Percentiles rank a stretch among this genome's conserved stretches.
phyloP scores from a whole-genome alignment of 1,284 basidiomycete genomes.

The Rhodotorula sp. region DNA sequence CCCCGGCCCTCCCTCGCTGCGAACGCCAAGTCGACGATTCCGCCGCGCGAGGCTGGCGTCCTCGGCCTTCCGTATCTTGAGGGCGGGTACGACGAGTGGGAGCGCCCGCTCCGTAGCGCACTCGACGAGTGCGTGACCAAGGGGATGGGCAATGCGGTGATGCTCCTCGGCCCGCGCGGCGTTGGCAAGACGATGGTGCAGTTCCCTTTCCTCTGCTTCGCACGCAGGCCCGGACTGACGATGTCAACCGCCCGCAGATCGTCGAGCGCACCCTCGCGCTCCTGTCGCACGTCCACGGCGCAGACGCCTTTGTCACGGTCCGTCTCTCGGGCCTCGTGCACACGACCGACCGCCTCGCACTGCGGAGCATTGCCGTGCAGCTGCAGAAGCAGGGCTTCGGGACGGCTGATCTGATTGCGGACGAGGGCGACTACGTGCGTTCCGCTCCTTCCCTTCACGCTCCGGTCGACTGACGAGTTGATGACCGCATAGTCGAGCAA shows the following conservation, averaged over 20 bases:
- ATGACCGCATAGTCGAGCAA: slow-evolving; percentile 40
- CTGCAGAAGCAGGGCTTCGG: slow-evolving; percentile 53
- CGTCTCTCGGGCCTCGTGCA: slow-evolving; percentile 83
- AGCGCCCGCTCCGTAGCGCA: slow-evolving; percentile 35
- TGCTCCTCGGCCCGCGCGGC: slow-evolving; percentile 45
- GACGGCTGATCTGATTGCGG: slow-evolving; percentile 47
- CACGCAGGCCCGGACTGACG: not conserved
- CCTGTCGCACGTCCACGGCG: slow-evolving; percentile 30
- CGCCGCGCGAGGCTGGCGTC: slow-evolving; percentile 1
- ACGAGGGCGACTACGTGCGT: slow-evolving; percentile 47
- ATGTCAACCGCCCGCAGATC: slow-evolving; percentile 13
- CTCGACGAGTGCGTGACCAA: slow-evolving; percentile 43
- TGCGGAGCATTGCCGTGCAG: slow-evolving; percentile 87
- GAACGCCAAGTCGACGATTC: not conserved
- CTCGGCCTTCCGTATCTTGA: slow-evolving; percentile 25
- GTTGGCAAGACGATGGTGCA: slow-evolving; percentile 45
- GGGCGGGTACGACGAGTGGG: slow-evolving; percentile 35
- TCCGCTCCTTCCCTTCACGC: not conserved
- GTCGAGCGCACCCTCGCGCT: slow-evolving; percentile 41
- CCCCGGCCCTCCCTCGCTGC: slow-evolving; percentile 1
- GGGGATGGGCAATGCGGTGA: slow-evolving; percentile 45
- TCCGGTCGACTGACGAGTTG: not conserved
- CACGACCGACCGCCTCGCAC: slow-evolving; percentile 79
- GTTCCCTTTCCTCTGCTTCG: not conserved
- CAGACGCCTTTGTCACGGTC: slow-evolving; percentile 64